Conservation (phyloP, 2,329 filamentous ascomycete genomes). For the Periconia sp. region DNA sequence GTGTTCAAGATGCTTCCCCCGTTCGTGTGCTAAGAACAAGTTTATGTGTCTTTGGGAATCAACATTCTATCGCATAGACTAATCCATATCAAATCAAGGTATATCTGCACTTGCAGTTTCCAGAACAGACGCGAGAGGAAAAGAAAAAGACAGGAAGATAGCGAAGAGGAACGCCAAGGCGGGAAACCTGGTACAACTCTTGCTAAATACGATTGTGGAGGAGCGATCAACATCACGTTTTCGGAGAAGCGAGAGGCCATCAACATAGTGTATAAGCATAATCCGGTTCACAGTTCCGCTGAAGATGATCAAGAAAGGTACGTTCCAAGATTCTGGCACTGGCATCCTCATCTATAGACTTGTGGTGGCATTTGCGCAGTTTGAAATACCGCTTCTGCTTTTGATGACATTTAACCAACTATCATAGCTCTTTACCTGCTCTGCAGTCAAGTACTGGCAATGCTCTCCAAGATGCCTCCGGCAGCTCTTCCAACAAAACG, state of each 20-base stretch:
- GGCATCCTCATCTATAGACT: too few relatives aligned
- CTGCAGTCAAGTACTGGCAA: constrained; percentile 5
- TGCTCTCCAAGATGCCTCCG: constrained; percentile 1
- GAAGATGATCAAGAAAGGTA: neutral
- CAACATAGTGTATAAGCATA: constrained; percentile 41
- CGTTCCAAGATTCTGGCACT: neutral
- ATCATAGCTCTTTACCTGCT: constrained; percentile 4
- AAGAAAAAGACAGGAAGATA: constrained; percentile 10
- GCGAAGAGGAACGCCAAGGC: neutral
- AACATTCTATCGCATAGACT: neutral
- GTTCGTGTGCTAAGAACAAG: too few relatives aligned
- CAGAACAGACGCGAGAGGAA: constrained; percentile 23
- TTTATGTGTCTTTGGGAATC: too few relatives aligned
- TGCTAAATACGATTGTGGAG: constrained; percentile 36
- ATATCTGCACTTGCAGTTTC: constrained; percentile 15
- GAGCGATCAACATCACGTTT: constrained; percentile 38
- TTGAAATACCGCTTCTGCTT: too few relatives aligned
- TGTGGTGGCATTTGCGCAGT: too few relatives aligned
- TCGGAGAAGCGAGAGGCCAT: constrained; percentile 37
- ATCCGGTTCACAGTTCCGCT: constrained; percentile 28
- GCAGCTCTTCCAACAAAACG: constrained; percentile 6
- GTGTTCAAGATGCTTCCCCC: constrained; percentile 29
- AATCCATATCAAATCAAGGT: neutral
- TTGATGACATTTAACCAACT: neutral
- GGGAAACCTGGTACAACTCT: neutral